These are phyloP conservation scores for Daldinia grandis DNA, from an alignment of 495 filamentous ascomycete genomes.

Conservation along the genomic window DNA sequence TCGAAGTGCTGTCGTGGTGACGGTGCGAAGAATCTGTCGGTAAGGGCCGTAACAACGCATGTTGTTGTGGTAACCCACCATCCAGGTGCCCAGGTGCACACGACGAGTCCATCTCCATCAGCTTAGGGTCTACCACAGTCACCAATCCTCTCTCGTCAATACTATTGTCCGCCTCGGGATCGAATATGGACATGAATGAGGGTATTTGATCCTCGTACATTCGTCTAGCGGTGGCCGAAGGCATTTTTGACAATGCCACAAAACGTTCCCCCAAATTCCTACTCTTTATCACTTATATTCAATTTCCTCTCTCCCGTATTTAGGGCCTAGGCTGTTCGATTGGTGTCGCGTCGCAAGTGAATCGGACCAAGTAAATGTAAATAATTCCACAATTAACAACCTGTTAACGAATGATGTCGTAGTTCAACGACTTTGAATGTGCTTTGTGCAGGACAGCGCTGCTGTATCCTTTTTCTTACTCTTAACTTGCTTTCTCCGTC, in stretches of 20 bases:
- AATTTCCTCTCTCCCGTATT: constrained; percentile 1
- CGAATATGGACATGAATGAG: constrained; percentile 77
- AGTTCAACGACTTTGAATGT: constrained; percentile 20
- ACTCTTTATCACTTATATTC: constrained; percentile 11
- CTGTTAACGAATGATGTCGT: constrained; percentile 24
- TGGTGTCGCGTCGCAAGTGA: constrained; percentile 9
- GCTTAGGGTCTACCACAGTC: constrained; percentile 54
- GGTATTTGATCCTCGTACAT: constrained; percentile 73
- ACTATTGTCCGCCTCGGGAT: constrained; percentile 54
- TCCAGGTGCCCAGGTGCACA: constrained; percentile 34
- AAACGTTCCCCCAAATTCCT: constrained; percentile 4
- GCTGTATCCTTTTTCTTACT: constrained; percentile 46
- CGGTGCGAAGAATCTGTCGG: constrained; percentile 57
- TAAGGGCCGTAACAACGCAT: constrained; percentile 47
- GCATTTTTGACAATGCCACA: constrained; percentile 55
- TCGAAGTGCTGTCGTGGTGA: constrained; percentile 76
- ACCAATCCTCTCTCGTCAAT: constrained; percentile 56
- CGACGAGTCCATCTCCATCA: constrained; percentile 52
- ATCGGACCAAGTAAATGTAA: constrained; percentile 11
- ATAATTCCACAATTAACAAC: constrained; percentile 10
- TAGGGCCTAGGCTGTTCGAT: constrained; percentile 10
- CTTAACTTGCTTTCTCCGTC: constrained; percentile 32
- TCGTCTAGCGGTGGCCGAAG: constrained; percentile 60
- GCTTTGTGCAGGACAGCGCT: constrained; percentile 45
- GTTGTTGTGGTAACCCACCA: constrained; percentile 43